These are phyloP conservation scores for Neophaeococcomyces mojaviensis DNA, from an alignment of 2,329 filamentous ascomycete genomes.

Conservation along the genomic window DNA sequence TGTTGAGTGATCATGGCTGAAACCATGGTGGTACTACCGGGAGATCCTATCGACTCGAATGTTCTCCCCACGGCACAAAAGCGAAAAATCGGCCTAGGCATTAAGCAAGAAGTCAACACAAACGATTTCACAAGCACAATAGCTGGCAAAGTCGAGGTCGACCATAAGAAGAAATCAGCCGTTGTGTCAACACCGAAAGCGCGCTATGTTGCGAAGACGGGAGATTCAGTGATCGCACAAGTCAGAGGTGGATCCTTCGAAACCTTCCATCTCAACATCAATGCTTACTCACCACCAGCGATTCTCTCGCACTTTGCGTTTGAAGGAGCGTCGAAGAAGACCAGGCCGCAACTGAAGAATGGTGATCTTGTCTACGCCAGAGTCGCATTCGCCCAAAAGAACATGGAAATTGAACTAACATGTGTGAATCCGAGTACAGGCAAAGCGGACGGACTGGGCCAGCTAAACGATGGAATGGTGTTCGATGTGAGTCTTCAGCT, in stretches of 20 bases:
- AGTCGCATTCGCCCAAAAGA: conserved; percentile 66
- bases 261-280: conserved; percentile 70
- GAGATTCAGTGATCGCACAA: conserved; percentile 83
- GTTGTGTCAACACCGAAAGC: conserved; percentile 30
- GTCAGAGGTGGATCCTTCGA: conserved; percentile 69
- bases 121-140: conserved; percentile 29
- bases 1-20: conserved; percentile 51
- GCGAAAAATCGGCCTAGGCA: conserved; percentile 60
- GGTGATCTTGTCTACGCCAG: conserved; percentile 86
- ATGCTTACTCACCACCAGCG: conserved; percentile 54
- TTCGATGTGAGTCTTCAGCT: conserved; percentile 73
- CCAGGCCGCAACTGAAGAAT: conserved; percentile 64
- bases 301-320: conserved; percentile 84
- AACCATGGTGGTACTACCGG: conserved; percentile 68
- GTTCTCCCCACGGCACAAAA: conserved; percentile 61
- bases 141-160: conserved; percentile 31
- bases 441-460: conserved; percentile 80
- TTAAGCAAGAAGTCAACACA: conserved; percentile 54
- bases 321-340: conserved; percentile 87
- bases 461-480: conserved; percentile 76
- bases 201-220: conserved; percentile 70
- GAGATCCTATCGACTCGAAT: conserved; percentile 62
- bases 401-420: conserved; percentile 83
- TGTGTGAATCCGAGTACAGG: conserved; percentile 82
- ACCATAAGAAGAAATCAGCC: conserved; percentile 34